Conservation (phyloP, 768 basidiomycete genomes). For the Lactarius akahatsu region DNA sequence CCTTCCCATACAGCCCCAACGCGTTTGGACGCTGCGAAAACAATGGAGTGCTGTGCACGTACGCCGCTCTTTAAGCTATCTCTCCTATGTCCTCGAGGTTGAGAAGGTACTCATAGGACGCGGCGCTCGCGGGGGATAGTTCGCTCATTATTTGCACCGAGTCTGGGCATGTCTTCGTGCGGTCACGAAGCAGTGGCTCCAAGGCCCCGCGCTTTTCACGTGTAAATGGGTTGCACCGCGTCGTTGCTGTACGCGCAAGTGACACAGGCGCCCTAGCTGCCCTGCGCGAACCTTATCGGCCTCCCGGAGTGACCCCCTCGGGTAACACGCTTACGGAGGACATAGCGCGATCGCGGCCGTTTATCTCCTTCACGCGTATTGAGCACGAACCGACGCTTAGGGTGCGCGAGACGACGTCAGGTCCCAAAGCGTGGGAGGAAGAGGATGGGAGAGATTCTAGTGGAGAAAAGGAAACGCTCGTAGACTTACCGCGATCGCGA, state of each 20-base stretch:
- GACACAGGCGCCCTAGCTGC: conserved; percentile 88
- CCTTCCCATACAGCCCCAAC: conserved; percentile 68
- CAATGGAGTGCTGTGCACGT: conserved; percentile 83
- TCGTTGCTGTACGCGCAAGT: conserved; percentile 75
- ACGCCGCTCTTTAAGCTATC: conserved; percentile 29
- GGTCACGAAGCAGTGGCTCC: conserved; percentile 51
- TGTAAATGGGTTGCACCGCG: conserved; percentile 81
- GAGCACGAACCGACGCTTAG: conserved; percentile 29
- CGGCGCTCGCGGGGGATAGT: conserved; percentile 85
- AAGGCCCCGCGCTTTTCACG: conserved; percentile 78
- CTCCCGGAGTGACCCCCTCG: conserved; percentile 50
- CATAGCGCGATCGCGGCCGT: conserved; percentile 65
- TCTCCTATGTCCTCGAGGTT: background rate
- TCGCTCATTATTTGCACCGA: conserved; percentile 89
- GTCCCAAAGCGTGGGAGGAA: conserved; percentile 19
- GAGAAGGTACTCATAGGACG: conserved; percentile 55
- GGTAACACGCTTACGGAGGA: conserved; percentile 66
- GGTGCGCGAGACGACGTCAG: background rate
- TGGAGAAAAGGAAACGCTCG: conserved; percentile 48
- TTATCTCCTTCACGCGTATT: conserved; percentile 32
- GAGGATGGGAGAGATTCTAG: background rate
- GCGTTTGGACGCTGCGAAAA: conserved; percentile 87
- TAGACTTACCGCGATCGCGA: conserved; percentile 61
- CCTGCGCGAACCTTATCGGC: conserved; percentile 68
- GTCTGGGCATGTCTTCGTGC: conserved; percentile 91